Evolutionary conservation across 148 eudicot species (phyloP).

Genomic region (Pouteria glomerata): DNA sequence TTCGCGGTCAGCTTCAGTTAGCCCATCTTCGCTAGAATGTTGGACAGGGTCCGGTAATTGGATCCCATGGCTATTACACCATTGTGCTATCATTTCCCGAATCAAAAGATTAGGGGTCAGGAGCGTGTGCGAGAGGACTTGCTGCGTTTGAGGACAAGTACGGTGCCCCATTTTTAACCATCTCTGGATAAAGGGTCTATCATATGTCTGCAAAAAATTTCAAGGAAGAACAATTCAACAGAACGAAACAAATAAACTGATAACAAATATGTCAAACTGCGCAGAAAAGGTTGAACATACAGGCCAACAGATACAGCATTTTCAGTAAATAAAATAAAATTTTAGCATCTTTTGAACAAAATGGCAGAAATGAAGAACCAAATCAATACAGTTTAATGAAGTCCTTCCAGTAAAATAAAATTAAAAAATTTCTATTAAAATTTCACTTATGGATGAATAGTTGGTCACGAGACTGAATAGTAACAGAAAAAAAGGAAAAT

Average conservation of each 20-base stretch:
- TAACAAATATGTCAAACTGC: too few species aligned
- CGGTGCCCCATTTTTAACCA: constrained; percentile 84
- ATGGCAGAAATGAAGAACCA: background rate
- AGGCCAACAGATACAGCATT: background rate
- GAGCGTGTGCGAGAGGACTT: constrained; percentile 75
- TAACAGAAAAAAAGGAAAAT: background rate
- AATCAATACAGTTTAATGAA: background rate
- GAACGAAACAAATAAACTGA: background rate
- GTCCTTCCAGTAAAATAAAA: too few species aligned
- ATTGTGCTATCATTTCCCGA: constrained; percentile 63
- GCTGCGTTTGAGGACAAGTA: constrained; percentile 80
- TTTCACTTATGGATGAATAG: background rate
- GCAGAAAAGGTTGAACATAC: background rate
- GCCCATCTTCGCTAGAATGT: constrained; percentile 37
- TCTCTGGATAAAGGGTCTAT: constrained; percentile 71
- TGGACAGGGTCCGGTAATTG: constrained; percentile 39
- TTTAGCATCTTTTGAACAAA: background rate
- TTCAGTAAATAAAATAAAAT: background rate
- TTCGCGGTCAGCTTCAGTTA: constrained; percentile 56
- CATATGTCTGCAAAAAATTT: constrained; percentile 80
- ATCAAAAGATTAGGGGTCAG: constrained; percentile 71
- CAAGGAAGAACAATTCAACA: background rate
- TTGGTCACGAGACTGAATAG: background rate
- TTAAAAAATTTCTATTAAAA: background rate
- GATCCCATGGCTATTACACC: constrained; percentile 60